A percentile compares a stretch with the other conserved stretches of the same genome.
phyloP scores from a whole-genome alignment of 306 rosid species.

The barrel medic (Medicago truncatula) region DNA sequence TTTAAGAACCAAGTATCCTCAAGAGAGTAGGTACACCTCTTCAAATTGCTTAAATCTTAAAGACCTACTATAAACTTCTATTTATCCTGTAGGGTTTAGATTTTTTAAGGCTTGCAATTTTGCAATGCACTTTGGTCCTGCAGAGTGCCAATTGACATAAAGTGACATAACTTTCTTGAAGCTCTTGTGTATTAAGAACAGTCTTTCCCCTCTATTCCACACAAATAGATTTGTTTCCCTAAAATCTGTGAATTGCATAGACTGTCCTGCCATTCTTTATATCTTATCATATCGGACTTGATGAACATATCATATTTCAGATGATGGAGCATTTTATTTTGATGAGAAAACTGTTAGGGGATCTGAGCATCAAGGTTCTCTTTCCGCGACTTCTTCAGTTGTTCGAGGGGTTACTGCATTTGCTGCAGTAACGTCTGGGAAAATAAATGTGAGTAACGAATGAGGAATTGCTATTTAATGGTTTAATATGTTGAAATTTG shows the following conservation, averaged over 20 bases:
- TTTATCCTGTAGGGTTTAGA: conserved; percentile 30
- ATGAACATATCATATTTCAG: conserved; percentile 52
- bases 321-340: conserved; percentile 86
- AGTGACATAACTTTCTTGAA: conserved; percentile 33
- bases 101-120: conserved; percentile 3
- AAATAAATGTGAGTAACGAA: conserved; percentile 66
- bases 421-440: conserved; percentile 72
- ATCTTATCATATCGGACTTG: conserved; percentile 36
- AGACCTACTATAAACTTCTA: background rate
- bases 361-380: conserved; percentile 72
- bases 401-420: conserved; percentile 83
- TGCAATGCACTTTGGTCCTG: conserved; percentile 20
- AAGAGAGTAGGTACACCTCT: conserved; percentile 15
- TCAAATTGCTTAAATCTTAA: conserved; percentile 27
- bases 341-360: conserved; percentile 84
- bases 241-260: conserved; percentile 4
- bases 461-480: conserved; percentile 20
- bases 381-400: conserved; percentile 89
- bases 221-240: background rate
- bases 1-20: background rate
- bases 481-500: conserved; percentile 8
- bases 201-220: background rate
- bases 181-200: conserved; percentile 31
- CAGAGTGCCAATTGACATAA: background rate
- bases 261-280: conserved; percentile 11